Percentiles rank a stretch among this genome's conserved stretches.
Conservation (phyloP, 1,284 basidiomycete genomes). For the Heterobasidion annosum region DNA sequence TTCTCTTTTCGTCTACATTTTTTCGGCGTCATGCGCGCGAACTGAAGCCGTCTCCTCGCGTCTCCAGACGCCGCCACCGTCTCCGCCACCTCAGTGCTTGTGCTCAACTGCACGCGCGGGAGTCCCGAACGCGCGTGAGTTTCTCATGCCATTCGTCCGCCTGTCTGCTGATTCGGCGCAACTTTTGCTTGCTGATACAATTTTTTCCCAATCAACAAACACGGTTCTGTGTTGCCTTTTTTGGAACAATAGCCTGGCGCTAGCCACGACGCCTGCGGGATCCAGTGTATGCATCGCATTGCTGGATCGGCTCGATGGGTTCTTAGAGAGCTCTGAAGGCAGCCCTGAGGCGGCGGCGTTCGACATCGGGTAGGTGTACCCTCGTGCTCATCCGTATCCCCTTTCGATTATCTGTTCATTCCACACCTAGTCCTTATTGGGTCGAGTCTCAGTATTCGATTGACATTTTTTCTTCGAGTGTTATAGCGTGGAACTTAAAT, state of each 20-base stretch:
- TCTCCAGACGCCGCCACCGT: conserved; percentile 58
- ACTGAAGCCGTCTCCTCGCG: conserved; percentile 58
- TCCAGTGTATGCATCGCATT: conserved; percentile 51
- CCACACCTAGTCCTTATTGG: background rate
- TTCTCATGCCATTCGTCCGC: conserved; percentile 17
- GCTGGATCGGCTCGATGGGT: conserved; percentile 56
- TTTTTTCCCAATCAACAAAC: background rate
- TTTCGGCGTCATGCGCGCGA: background rate
- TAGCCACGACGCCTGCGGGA: conserved; percentile 37
- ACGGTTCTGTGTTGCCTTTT: background rate
- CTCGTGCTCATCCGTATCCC: background rate
- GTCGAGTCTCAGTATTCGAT: background rate
- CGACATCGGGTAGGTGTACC: conserved; percentile 52
- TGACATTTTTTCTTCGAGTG: no score
- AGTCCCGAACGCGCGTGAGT: conserved; percentile 44
- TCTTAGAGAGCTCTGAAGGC: conserved; percentile 57
- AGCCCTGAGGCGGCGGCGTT: conserved; percentile 58
- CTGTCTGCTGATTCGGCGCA: background rate
- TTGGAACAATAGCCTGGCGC: background rate
- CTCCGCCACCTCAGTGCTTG: conserved; percentile 57
- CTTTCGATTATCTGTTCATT: background rate
- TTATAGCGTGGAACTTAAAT: no score
- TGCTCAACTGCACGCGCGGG: conserved; percentile 62
- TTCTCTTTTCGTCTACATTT: background rate
- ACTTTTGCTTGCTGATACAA: background rate